Percentiles rank a stretch among this genome's conserved stretches.
phyloP scores from a whole-genome alignment of 2,329 filamentous ascomycete genomes.

The Thelonectria rubi region DNA sequence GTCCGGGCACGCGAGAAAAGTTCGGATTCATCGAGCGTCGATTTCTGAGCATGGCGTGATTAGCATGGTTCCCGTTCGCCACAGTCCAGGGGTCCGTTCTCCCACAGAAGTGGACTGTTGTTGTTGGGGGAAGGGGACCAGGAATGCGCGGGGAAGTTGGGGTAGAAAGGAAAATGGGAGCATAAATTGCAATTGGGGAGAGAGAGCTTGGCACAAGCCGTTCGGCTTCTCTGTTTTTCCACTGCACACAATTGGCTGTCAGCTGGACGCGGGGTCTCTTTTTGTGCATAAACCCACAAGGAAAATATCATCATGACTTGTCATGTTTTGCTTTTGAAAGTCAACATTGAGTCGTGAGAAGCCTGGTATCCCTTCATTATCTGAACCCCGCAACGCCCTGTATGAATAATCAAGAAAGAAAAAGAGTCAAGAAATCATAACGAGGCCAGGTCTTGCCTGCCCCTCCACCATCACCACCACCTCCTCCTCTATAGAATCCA shows the following conservation, averaged over 20 bases:
- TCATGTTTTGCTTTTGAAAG: slow-evolving; percentile 8
- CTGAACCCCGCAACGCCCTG: slow-evolving; percentile 11
- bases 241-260: slow-evolving; percentile 23
- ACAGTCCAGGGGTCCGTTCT: no score
- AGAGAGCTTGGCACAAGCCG: neutral
- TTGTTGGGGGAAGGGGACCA: no score
- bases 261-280: neutral
- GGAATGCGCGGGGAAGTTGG: neutral
- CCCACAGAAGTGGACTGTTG: no score
- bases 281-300: slow-evolving; percentile 14
- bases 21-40: no score
- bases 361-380: slow-evolving; percentile 35
- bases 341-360: slow-evolving; percentile 33
- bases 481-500: slow-evolving; percentile 14
- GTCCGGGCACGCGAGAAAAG: no score
- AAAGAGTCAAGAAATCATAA: slow-evolving; percentile 5
- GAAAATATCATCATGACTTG: slow-evolving; percentile 1
- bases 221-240: slow-evolving; percentile 1
- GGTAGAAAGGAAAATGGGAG: neutral
- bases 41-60: no score
- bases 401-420: slow-evolving; percentile 14
- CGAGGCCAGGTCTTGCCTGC: neutral
- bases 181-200: no score
- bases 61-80: no score
- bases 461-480: neutral